Conservation (phyloP, 2,329 filamentous ascomycete species). For the Lachnellula suecica region DNA sequence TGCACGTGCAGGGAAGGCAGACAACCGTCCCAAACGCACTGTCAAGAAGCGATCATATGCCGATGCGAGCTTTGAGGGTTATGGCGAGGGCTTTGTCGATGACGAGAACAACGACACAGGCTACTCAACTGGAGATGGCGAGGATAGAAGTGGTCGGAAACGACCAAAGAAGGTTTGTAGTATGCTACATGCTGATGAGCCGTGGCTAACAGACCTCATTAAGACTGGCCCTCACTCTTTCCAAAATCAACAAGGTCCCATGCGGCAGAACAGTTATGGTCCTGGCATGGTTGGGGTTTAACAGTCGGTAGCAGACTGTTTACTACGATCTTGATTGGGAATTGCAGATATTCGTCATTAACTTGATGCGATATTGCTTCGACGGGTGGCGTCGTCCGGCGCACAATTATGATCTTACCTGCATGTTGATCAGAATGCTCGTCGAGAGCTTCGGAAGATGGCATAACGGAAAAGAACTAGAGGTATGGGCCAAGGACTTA, state of each 20-base stretch:
- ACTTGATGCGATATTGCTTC: not conserved
- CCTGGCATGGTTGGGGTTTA: constrained; percentile 58
- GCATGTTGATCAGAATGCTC: constrained; percentile 2
- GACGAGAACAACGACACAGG: constrained; percentile 61
- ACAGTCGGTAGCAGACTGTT: constrained; percentile 12
- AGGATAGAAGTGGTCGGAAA: constrained; percentile 57
- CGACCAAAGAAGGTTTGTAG: constrained; percentile 62
- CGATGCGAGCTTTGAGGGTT: constrained; percentile 73
- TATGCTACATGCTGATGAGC: constrained; percentile 15
- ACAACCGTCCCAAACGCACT: constrained; percentile 57
- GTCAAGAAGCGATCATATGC: constrained; percentile 76
- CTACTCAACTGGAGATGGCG: constrained; percentile 73
- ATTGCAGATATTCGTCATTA: not conserved
- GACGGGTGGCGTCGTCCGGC: not conserved
- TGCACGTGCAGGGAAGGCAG: constrained; percentile 16
- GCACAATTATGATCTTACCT: not conserved
- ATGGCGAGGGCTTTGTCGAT: constrained; percentile 69
- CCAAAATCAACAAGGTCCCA: constrained; percentile 17
- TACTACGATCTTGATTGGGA: not conserved
- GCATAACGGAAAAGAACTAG: constrained; percentile 1
- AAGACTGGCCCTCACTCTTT: constrained; percentile 28
- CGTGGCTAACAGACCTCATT: constrained; percentile 24
- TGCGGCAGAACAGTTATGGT: constrained; percentile 46
- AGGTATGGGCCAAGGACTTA: not conserved
- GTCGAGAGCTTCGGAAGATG: constrained; percentile 11